Evolutionary conservation across 345 rosid species (phyloP).

Genomic region (Salix koriyanagi): DNA sequence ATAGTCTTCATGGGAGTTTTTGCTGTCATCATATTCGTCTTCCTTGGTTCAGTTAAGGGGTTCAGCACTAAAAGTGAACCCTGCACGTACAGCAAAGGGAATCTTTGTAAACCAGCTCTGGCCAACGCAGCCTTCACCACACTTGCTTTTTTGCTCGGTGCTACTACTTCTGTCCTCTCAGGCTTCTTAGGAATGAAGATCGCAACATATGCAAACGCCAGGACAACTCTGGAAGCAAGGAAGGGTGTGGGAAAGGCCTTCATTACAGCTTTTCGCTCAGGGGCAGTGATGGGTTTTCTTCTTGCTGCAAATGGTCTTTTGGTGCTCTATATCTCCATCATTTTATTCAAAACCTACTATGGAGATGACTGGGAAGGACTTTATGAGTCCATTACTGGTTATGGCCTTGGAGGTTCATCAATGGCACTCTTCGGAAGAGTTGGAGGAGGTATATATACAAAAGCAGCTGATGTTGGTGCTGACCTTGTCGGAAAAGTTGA

Average conservation of each 20-base stretch:
- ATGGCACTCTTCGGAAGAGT: slow-evolving; percentile 74
- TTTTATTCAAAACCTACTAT: slow-evolving; percentile 53
- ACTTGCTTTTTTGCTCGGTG: slow-evolving; percentile 70
- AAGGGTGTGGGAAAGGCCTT: slow-evolving; percentile 65
- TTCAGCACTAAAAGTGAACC: slow-evolving; percentile 62
- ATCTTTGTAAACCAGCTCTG: slow-evolving; percentile 56
- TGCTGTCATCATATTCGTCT: slow-evolving; percentile 46
- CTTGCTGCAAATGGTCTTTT: slow-evolving; percentile 69
- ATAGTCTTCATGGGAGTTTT: slow-evolving; percentile 47
- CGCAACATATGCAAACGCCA: slow-evolving; percentile 65
- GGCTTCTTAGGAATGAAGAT: slow-evolving; percentile 75
- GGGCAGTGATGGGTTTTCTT: slow-evolving; percentile 72
- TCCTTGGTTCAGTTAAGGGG: slow-evolving; percentile 65
- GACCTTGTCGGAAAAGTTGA: slow-evolving; percentile 71
- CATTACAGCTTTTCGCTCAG: slow-evolving; percentile 55
- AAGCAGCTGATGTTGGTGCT: slow-evolving; percentile 71
- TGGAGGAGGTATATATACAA: slow-evolving; percentile 65
- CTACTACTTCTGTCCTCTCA: slow-evolving; percentile 56
- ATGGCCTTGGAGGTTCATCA: slow-evolving; percentile 63
- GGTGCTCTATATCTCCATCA: slow-evolving; percentile 51
- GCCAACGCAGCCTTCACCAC: slow-evolving; percentile 59
- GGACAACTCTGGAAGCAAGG: slow-evolving; percentile 66
- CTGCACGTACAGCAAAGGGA: slow-evolving; percentile 54
- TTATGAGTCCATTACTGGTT: slow-evolving; percentile 66
- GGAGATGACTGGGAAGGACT: slow-evolving; percentile 80